Percentiles rank a stretch among this genome's conserved stretches.
Evolutionary conservation across 2,329 filamentous ascomycete species (phyloP).

Genomic region (Clonostachys byssicola): DNA sequence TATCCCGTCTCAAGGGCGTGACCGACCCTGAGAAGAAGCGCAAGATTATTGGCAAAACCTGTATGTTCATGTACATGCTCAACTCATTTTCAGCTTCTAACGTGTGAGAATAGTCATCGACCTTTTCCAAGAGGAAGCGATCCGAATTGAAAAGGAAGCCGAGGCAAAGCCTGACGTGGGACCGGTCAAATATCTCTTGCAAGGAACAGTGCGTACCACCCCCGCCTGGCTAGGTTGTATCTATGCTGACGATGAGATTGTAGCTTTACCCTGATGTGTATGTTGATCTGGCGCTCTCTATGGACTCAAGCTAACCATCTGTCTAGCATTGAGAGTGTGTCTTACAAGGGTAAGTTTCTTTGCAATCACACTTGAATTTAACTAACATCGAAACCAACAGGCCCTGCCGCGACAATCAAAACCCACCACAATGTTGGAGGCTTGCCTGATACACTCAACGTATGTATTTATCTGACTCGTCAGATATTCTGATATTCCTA

Average conservation of each 20-base stretch:
- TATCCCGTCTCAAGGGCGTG: conserved; percentile 72
- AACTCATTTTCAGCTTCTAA: conserved; percentile 2
- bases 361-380: neutral
- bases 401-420: conserved; percentile 1
- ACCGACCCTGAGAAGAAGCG: conserved; percentile 80
- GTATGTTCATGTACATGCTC: conserved; percentile 8
- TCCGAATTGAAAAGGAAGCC: conserved; percentile 64
- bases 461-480: too few relatives aligned
- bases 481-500: too few relatives aligned
- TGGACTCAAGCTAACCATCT: conserved; percentile 1
- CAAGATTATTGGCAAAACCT: conserved; percentile 80
- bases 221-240: too few relatives aligned
- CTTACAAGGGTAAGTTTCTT: conserved; percentile 34
- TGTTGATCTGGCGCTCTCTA: neutral
- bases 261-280: conserved; percentile 38
- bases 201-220: conserved; percentile 54
- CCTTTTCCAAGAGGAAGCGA: conserved; percentile 76
- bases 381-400: neutral
- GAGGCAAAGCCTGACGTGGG: conserved; percentile 64
- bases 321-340: conserved; percentile 40
- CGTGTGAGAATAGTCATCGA: conserved; percentile 27
- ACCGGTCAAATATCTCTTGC: conserved; percentile 80
- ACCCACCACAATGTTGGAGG: conserved; percentile 62
- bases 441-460: conserved; percentile 37
- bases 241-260: too few relatives aligned